Conservation (phyloP, 129 eudicot genomes). For the Flaveria trinervia region DNA sequence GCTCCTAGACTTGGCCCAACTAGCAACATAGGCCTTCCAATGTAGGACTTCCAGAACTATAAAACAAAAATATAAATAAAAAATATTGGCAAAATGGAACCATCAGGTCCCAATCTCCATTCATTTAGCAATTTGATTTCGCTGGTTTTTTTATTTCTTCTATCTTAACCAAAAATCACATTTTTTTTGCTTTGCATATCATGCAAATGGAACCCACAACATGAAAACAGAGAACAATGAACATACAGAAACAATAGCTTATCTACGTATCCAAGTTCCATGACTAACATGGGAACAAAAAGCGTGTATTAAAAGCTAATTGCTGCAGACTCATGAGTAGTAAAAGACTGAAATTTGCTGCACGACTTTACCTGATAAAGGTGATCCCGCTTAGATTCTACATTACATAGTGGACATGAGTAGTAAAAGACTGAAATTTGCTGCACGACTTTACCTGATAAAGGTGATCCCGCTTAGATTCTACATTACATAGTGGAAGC, state of each 20-base stretch:
- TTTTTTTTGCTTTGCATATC: slow-evolving; percentile 4
- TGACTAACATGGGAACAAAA: not conserved
- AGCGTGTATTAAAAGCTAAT: not conserved
- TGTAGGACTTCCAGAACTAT: slow-evolving; percentile 89
- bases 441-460: slow-evolving; percentile 62
- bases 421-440: not conserved
- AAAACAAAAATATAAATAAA: not conserved
- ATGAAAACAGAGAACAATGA: not conserved
- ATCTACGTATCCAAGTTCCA: not conserved
- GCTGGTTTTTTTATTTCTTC: not conserved
- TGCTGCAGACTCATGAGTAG: slow-evolving; percentile 9
- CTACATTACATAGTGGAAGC: slow-evolving; percentile 75
- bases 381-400: slow-evolving; percentile 89
- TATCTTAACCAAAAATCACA: not conserved
- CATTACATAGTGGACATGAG: slow-evolving; percentile 74
- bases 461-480: slow-evolving; percentile 91
- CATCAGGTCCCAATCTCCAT: slow-evolving; percentile 5
- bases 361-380: slow-evolving; percentile 72
- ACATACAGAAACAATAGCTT: not conserved
- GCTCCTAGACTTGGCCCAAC: slow-evolving; percentile 99
- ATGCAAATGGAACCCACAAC: slow-evolving; percentile 16
- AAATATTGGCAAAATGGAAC: slow-evolving; percentile 3
- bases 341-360: not conserved
- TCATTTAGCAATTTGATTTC: not conserved
- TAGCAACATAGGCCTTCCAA: slow-evolving; percentile 79